These are phyloP conservation scores for Zymoseptoria ardabiliae DNA, from an alignment of 2,329 filamentous ascomycete genomes.

Conservation along the genomic window DNA sequence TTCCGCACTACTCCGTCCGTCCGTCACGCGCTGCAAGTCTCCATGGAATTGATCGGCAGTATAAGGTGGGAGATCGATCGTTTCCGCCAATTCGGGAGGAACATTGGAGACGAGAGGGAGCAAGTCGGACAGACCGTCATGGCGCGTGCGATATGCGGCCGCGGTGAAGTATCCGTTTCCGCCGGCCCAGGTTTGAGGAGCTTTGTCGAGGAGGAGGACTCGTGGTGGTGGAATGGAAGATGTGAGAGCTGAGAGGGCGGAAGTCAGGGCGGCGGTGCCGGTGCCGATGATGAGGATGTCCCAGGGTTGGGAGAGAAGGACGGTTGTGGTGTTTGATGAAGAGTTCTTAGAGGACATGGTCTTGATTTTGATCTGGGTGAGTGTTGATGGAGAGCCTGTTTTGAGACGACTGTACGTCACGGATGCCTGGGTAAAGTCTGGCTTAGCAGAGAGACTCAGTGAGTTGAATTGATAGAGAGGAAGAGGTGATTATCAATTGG, in stretches of 20 bases:
- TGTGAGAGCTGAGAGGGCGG: conserved; percentile 49
- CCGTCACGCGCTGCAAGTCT: conserved; percentile 53
- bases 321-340: neutral
- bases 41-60: conserved; percentile 45
- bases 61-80: conserved; percentile 55
- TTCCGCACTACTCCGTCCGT: conserved; percentile 44
- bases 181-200: conserved; percentile 51
- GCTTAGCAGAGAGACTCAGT: no score
- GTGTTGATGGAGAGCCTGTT: no score
- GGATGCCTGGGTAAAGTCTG: no score
- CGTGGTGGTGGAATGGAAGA: conserved; percentile 11
- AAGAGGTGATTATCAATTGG: neutral
- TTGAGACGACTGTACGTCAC: no score
- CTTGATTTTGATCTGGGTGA: neutral
- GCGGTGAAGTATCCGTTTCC: conserved; percentile 62
- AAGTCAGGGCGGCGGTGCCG: conserved; percentile 58
- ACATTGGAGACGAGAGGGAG: conserved; percentile 57
- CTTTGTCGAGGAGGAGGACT: conserved; percentile 55
- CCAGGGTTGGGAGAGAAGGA: conserved; percentile 12
- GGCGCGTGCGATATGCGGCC: conserved; percentile 53
- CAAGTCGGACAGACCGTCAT: conserved; percentile 50
- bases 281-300: conserved; percentile 51
- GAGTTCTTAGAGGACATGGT: neutral
- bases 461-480: neutral
- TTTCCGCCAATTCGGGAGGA: conserved; percentile 36